These are phyloP conservation scores for Lathyrus sativus DNA, from an alignment of 306 rosid genomes.

Conservation along the genomic window DNA sequence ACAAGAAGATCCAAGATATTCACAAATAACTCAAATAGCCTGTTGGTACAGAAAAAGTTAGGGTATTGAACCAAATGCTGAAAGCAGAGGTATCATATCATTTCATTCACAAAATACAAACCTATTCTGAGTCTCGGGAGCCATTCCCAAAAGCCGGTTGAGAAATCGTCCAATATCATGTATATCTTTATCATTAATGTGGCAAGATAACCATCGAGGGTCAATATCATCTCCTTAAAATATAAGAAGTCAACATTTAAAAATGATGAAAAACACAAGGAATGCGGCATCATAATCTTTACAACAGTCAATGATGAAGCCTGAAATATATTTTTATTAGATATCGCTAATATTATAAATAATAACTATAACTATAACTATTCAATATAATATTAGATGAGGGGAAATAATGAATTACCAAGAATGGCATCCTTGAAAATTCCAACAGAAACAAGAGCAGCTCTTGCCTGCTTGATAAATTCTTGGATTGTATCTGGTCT, in stretches of 20 bases:
- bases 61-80: conserved; percentile 38
- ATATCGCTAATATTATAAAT: background rate
- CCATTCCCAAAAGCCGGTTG: conserved; percentile 87
- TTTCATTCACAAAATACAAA: conserved; percentile 42
- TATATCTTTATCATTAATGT: conserved; percentile 87
- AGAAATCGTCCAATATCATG: conserved; percentile 94
- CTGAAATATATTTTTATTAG: background rate
- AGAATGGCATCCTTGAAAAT: conserved; percentile 65
- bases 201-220: conserved; percentile 59
- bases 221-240: conserved; percentile 68
- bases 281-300: conserved; percentile 12
- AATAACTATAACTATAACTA: background rate
- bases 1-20: conserved; percentile 86
- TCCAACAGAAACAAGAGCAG: conserved; percentile 89
- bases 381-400: background rate
- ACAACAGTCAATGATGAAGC: conserved; percentile 15
- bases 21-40: conserved; percentile 85
- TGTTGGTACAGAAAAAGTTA: conserved; percentile 41
- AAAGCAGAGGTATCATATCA: conserved; percentile 37
- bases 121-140: conserved; percentile 92
- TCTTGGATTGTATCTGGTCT: conserved; percentile 70
- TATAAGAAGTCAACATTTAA: conserved; percentile 28
- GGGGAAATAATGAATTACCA: conserved; percentile 50
- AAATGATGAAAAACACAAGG: conserved; percentile 26
- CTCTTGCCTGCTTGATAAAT: conserved; percentile 73